phyloP scores from a whole-genome alignment of 805 yeast genomes.

The Teunomyces funiuensis region DNA sequence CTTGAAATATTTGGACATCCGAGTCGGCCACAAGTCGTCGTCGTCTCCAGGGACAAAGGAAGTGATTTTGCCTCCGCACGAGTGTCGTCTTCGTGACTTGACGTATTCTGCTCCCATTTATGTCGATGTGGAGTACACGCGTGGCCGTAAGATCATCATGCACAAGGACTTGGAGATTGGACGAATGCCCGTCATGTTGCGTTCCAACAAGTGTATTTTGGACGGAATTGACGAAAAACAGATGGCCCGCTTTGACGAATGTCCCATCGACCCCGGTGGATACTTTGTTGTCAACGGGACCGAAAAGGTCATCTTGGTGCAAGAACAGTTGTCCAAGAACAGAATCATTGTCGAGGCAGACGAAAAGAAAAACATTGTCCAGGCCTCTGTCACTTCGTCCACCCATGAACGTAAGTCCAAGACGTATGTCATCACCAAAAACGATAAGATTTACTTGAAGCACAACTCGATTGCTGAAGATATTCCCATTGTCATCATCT shows the following conservation, averaged over 20 bases:
- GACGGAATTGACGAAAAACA: constrained; percentile 72
- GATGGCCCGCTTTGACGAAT: constrained; percentile 89
- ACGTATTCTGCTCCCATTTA: constrained; percentile 94
- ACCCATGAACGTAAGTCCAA: constrained; percentile 98
- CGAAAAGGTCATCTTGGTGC: constrained; percentile 93
- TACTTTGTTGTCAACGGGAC: constrained; percentile 97
- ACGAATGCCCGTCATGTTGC: constrained; percentile 97
- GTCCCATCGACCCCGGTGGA: constrained; percentile 99
- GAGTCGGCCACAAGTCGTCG: constrained; percentile 82
- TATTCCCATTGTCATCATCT: constrained; percentile 86
- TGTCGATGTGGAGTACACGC: constrained; percentile 95
- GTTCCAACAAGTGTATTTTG: constrained; percentile 88
- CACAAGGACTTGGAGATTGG: constrained; percentile 93
- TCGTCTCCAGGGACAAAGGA: constrained; percentile 51
- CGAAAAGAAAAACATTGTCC: constrained; percentile 89
- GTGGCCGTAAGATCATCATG: constrained; percentile 89
- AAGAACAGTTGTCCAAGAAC: constrained; percentile 94
- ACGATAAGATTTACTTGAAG: constrained; percentile 83
- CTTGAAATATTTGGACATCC: constrained; percentile 85
- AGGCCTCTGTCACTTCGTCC: constrained; percentile 96
- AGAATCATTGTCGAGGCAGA: constrained; percentile 98
- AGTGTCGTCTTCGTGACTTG: constrained; percentile 90
- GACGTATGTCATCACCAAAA: constrained; percentile 91
- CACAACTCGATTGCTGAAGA: constrained; percentile 96
- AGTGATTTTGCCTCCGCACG: constrained; percentile 82